These are phyloP conservation scores for Saccharomycopsis javanensis DNA, from an alignment of 805 yeast species.

Conservation along the genomic window DNA sequence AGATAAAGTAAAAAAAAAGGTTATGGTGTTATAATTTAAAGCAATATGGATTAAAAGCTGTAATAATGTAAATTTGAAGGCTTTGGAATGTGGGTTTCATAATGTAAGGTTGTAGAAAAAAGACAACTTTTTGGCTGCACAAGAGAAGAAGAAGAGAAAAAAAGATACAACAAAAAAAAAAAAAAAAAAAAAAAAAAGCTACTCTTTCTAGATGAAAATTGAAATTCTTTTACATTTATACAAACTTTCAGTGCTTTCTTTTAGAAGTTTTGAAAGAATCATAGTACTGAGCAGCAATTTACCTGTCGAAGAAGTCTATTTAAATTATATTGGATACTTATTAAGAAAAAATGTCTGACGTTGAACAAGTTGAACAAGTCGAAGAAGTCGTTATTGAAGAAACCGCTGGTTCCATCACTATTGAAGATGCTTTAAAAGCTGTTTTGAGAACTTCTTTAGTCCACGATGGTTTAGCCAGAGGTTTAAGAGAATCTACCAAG, in stretches of 20 bases:
- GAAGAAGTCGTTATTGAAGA: constrained; percentile 73
- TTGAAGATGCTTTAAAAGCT: constrained; percentile 97
- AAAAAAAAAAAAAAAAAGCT: background rate
- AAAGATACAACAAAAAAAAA: background rate
- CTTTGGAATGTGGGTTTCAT: background rate
- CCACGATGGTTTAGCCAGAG: constrained; percentile 99
- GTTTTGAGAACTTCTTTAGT: constrained; percentile 96
- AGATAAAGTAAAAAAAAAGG: too few relatives aligned
- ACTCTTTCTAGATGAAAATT: background rate
- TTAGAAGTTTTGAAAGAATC: background rate
- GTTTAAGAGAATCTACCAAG: constrained; percentile 99
- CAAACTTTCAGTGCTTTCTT: background rate
- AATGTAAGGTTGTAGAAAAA: background rate
- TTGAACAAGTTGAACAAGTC: constrained; percentile 84
- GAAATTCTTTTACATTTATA: background rate
- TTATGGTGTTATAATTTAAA: too few relatives aligned
- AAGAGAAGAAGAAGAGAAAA: too few relatives aligned
- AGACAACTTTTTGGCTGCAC: too few relatives aligned
- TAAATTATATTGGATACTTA: constrained; percentile 19
- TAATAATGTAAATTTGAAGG: background rate
- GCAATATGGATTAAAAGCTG: background rate
- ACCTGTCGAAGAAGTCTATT: constrained; percentile 67
- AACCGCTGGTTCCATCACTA: constrained; percentile 80
- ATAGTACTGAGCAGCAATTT: constrained; percentile 44
- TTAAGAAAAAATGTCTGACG: constrained; percentile 69